Evolutionary conservation across 176 grass and related monocot species (phyloP).

Genomic region (Pontederia crassipes): DNA sequence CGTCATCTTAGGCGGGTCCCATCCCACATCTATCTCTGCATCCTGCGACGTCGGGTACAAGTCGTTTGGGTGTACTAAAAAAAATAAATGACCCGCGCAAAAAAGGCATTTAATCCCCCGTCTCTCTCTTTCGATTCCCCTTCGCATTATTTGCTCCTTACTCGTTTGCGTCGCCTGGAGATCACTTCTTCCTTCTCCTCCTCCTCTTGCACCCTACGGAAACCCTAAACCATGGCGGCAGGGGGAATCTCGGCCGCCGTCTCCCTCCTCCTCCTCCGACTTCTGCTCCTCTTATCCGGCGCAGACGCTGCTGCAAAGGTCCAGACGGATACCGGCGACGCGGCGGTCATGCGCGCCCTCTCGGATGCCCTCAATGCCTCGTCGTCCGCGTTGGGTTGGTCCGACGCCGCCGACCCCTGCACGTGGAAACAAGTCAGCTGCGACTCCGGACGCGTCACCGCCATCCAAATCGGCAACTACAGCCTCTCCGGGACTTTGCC

Average conservation of each 20-base stretch:
- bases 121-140: too few species aligned
- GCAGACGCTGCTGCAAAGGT: neutral
- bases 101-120: too few species aligned
- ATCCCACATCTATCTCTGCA: too few species aligned
- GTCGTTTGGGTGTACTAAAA: too few species aligned
- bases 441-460: constrained; percentile 6
- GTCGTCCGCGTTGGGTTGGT: constrained; percentile 18
- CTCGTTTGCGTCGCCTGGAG: too few species aligned
- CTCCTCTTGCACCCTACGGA: too few species aligned
- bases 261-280: neutral
- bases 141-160: too few species aligned
- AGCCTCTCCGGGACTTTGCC: constrained; percentile 5
- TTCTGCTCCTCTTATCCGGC: neutral
- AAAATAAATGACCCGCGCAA: too few species aligned
- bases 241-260: neutral
- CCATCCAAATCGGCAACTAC: constrained; percentile 11
- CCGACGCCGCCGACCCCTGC: constrained; percentile 24
- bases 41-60: too few species aligned
- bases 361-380: constrained; percentile 11
- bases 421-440: constrained; percentile 23
- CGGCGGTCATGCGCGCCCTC: constrained; percentile 24
- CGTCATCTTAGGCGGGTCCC: too few species aligned
- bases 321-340: constrained; percentile 12
- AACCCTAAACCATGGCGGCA: too few species aligned
- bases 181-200: too few species aligned